A percentile compares a stretch with the other conserved stretches of the same genome.
These are phyloP conservation scores for Sordariomycetes sp. DNA, from an alignment of 2,329 filamentous ascomycete genomes.

Conservation along the genomic window DNA sequence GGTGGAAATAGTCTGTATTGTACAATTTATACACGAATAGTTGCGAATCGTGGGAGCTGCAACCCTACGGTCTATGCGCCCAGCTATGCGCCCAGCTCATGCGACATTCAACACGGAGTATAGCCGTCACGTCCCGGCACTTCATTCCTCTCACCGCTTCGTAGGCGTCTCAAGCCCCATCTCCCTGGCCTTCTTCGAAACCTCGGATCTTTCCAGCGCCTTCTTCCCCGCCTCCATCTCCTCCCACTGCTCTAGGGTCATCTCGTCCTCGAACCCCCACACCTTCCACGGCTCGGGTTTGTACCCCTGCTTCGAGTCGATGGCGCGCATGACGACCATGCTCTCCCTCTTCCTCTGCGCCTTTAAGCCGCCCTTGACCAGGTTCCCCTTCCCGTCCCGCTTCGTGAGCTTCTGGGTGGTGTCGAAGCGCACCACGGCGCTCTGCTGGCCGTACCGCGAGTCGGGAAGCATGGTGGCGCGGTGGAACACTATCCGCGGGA, in stretches of 20 bases:
- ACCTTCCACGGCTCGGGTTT: slow-evolving; percentile 46
- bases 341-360: slow-evolving; percentile 51
- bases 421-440: slow-evolving; percentile 49
- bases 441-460: slow-evolving; percentile 20
- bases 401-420: slow-evolving; percentile 43
- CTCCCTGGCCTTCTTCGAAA: slow-evolving; percentile 11
- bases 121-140: neutral
- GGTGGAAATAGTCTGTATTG: no score
- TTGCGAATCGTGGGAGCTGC: no score
- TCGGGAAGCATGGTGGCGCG: slow-evolving; percentile 29
- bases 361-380: slow-evolving; percentile 35
- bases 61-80: no score
- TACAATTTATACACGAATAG: no score
- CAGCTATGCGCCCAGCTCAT: no score
- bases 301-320: slow-evolving; percentile 32
- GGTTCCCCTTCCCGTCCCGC: slow-evolving; percentile 23
- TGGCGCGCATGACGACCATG: slow-evolving; percentile 44
- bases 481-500: slow-evolving; percentile 44
- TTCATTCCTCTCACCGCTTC: neutral
- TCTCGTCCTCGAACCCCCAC: slow-evolving; percentile 52
- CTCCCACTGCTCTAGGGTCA: slow-evolving; percentile 30
- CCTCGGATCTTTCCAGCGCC: slow-evolving; percentile 11
- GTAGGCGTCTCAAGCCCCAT: slow-evolving; percentile 8
- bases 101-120: neutral
- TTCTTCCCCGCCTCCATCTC: slow-evolving; percentile 18